Base-by-base conservation (phyloP, 2,329 filamentous ascomycete species). In the Fusarium anguioides region DNA sequence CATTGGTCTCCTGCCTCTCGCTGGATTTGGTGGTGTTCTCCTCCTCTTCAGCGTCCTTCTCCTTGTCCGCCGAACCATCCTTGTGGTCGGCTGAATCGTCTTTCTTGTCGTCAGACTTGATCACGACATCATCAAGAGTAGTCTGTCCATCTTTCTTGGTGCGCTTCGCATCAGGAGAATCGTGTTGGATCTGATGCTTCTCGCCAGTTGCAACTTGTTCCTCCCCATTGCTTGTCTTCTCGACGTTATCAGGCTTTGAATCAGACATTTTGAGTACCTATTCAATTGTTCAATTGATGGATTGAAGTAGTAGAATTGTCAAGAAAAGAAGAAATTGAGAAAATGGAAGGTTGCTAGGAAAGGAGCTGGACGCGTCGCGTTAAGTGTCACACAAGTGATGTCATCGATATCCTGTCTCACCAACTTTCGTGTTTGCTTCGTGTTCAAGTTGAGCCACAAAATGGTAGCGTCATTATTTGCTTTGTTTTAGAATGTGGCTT, bases 121-220 rank as follows among this genome's bases (percentile, higher is more conserved):
- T 37, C 11, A 51, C 59, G 4, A 45, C 41, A 29, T 72, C 70
- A 23, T 74, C 70, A 5, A 74, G 60, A 7, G 68, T 74, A 4
- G 63, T 56, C 23, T 74, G 71, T 4, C 54, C 52, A 18, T 69
- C 60, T 2, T 49, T 67, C 65, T 75, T 77, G 46, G 69, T 23
- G 4, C 74, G 69, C 61, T 76, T 76, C 6, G 69, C 64, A 27
- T 72, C 60, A 8, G 74, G 71, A 3, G 58, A 64, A 15, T 72
- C 66, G 20, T 74, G 68, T 15, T 73, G 56, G 15, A 72, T 75
- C 48, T 73, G 66, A 47, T 75, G 75, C 62, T 76, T 76, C 15
- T 74, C 71, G 4, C 75, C 73, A 21, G 68, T 39, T 17, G 64
- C n/a, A 7, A 52, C 39, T 14, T 61, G 45, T 11, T 59, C 48